These are phyloP conservation scores for Wickerhamomyces bisporus DNA, from an alignment of 805 yeast genomes.

Conservation along the genomic window DNA sequence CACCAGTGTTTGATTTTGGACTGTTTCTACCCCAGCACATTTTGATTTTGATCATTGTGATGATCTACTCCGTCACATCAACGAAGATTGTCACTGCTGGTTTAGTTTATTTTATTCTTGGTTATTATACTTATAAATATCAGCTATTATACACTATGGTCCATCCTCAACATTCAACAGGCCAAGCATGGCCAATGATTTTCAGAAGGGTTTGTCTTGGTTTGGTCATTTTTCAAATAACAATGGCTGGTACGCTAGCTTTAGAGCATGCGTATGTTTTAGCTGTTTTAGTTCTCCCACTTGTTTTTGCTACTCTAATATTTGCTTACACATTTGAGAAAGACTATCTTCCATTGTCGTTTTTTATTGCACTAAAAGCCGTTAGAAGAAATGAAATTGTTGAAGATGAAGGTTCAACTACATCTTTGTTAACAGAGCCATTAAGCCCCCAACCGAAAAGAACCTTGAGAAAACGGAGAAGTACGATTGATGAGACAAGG, in stretches of 20 bases:
- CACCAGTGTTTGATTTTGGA: conserved; percentile 92
- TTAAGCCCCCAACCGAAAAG: conserved; percentile 12
- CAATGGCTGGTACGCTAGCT: conserved; percentile 89
- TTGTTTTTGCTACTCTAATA: conserved; percentile 63
- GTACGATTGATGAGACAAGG: conserved; percentile 24
- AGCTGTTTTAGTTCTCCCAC: conserved; percentile 68
- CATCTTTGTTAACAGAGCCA: not conserved
- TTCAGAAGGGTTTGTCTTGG: conserved; percentile 82
- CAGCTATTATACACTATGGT: conserved; percentile 86
- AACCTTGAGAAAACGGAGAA: conserved; percentile 16
- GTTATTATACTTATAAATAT: conserved; percentile 86
- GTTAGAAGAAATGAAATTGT: conserved; percentile 27
- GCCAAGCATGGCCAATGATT: conserved; percentile 91
- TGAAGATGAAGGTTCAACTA: not conserved
- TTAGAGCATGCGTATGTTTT: conserved; percentile 73
- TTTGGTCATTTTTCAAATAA: conserved; percentile 74
- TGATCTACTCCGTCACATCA: conserved; percentile 86
- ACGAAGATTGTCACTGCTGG: conserved; percentile 87
- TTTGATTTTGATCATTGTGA: conserved; percentile 75
- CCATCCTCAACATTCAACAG: conserved; percentile 96
- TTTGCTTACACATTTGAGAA: conserved; percentile 78
- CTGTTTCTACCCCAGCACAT: conserved; percentile 88
- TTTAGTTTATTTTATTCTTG: conserved; percentile 73
- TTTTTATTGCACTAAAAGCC: conserved; percentile 84
- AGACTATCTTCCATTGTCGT: conserved; percentile 74